Evolutionary conservation across 2,329 filamentous ascomycete genomes (phyloP), one percentile per base, ranked within the genome.

Genomic region (Epichloe typhina): DNA sequence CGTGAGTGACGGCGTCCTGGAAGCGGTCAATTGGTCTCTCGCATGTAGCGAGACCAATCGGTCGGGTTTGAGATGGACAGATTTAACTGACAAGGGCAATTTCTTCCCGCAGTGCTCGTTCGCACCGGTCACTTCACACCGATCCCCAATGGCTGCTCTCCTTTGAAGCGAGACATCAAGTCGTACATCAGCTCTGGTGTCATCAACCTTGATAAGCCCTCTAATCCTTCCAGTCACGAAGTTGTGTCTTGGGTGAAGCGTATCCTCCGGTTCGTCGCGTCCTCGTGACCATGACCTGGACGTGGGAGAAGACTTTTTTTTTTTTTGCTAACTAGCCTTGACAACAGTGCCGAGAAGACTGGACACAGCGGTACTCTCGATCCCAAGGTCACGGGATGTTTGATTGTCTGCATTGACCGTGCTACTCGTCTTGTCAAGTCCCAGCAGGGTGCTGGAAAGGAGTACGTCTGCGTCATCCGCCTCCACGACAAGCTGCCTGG

Each of bases 181-280:
- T 89, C 86, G 57, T 98, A 97, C 74, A 83, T 98, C 67, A 91
- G 86, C 69, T 95, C 88, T 57, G 93, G 93, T 72, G 91, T 98
- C 53, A 97, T 98, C 73, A 98, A 98, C 75, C 83, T 96, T 61
- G 69, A 71, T 58, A 71, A 71, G 76, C 93, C 91, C 52, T 94
- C 90, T 49, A 98, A 98, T 75, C 91, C 91, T 50, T 96, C 90
- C 59, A 93, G 86, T 64, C 93, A 98, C 79, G 93, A 98, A 77
- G 93, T 98, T 58, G 93, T 98, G 65, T 91, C 93, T 59, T 98
- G 93, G 93, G 86, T 97, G 61, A 98, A 98, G 84, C 84, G 91
- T 62, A 97, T 97, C 63, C 78, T 98, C 51, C 84, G 86, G 85
- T 89, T 80, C 57, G 71, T 64, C 47, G 50, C 51, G 42, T 37